phyloP scores from a whole-genome alignment of 1,284 basidiomycete species.

The Apiotrichum veenhuisii region DNA sequence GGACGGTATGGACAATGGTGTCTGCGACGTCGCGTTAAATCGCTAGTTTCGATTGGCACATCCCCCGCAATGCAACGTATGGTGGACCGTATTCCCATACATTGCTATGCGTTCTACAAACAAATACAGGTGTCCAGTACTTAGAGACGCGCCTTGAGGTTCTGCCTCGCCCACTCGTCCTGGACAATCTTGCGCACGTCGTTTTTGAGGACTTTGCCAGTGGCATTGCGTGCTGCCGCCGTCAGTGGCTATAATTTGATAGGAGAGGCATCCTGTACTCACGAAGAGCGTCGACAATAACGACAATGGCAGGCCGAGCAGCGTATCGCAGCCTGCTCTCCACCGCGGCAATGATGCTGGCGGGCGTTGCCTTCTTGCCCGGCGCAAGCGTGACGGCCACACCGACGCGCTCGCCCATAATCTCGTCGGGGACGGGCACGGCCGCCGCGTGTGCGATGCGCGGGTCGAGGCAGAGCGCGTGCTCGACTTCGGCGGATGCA shows the following conservation, averaged over 20 bases:
- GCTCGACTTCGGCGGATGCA: constrained; percentile 37
- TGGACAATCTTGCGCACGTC: constrained; percentile 15
- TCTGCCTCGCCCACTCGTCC: constrained; percentile 20
- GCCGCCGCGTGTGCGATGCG: constrained; percentile 34
- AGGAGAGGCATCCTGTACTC: background rate
- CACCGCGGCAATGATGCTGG: background rate
- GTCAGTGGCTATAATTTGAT: background rate
- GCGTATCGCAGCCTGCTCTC: constrained; percentile 11
- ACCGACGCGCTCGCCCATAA: constrained; percentile 39
- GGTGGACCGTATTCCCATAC: no score
- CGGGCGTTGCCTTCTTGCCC: constrained; percentile 3
- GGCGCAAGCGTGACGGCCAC: constrained; percentile 29
- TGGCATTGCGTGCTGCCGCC: constrained; percentile 1
- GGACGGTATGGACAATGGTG: no score
- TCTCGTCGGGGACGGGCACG: constrained; percentile 31
- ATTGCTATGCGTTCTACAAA: no score
- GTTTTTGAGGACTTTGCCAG: constrained; percentile 6
- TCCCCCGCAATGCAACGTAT: no score
- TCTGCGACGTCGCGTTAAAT: no score
- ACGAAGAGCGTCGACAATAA: constrained; percentile 14
- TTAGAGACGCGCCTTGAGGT: background rate
- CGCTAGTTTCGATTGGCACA: no score
- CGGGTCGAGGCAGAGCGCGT: constrained; percentile 32
- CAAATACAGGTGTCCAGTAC: no score
- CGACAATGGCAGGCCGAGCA: constrained; percentile 8